phyloP scores from a whole-genome alignment of 257 asterid genomes.

The Solanum neorickii region DNA sequence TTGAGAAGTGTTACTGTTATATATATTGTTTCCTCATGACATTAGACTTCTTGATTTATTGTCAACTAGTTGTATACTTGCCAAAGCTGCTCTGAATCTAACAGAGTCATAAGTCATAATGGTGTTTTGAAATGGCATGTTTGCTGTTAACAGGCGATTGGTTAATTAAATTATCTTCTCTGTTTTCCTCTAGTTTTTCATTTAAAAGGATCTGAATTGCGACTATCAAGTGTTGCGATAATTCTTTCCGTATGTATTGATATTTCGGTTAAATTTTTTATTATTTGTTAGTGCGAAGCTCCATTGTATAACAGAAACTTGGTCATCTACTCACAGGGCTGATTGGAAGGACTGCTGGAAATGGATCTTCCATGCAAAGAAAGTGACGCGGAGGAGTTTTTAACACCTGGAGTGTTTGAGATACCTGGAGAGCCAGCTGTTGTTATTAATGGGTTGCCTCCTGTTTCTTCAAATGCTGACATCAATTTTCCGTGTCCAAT shows the following conservation, averaged over 20 bases:
- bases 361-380: constrained; percentile 27
- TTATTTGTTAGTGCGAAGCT: not conserved
- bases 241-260: not conserved
- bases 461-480: constrained; percentile 12
- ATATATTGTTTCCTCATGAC: not conserved
- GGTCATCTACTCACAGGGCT: not conserved
- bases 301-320: not conserved
- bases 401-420: constrained; percentile 16
- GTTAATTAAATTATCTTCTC: not conserved
- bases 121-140: not conserved
- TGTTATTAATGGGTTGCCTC: constrained; percentile 52
- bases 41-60: not conserved
- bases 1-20: not conserved
- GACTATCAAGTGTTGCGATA: not conserved
- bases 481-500: constrained; percentile 2
- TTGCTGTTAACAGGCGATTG: not conserved
- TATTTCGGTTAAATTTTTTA: not conserved
- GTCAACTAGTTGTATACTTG: not conserved
- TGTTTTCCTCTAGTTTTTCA: not conserved
- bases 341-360: not conserved
- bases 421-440: constrained; percentile 65
- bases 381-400: constrained; percentile 10
- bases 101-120: not conserved
- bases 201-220: not conserved
- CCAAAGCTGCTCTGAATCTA: not conserved